These are phyloP conservation scores for Echites panduratus DNA, from an alignment of 257 asterid genomes.

Conservation along the genomic window DNA sequence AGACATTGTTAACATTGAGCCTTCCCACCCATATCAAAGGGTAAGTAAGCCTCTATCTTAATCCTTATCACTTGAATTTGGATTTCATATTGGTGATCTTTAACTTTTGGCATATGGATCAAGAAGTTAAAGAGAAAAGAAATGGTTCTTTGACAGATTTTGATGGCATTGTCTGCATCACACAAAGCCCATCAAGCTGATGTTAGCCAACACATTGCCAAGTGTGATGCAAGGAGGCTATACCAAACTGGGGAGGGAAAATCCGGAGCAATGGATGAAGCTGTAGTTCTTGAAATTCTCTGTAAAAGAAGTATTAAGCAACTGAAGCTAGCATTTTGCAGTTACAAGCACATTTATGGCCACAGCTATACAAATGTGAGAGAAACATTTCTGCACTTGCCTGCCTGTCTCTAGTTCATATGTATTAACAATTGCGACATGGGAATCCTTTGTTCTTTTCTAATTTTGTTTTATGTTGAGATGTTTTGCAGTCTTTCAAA, in stretches of 20 bases:
- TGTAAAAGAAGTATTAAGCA: constrained; percentile 76
- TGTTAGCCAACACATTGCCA: constrained; percentile 60
- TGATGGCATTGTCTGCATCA: constrained; percentile 64
- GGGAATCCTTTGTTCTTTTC: not conserved
- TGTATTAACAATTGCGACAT: too few species aligned
- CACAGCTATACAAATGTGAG: constrained; percentile 55
- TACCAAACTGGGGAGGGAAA: constrained; percentile 64
- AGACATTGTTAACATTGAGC: constrained; percentile 52
- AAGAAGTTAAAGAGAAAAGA: not conserved
- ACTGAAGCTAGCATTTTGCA: constrained; percentile 41
- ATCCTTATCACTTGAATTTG: too few species aligned
- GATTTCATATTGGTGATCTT: not conserved
- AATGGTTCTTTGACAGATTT: constrained; percentile 33
- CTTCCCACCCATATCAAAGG: constrained; percentile 60
- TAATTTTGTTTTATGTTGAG: not conserved
- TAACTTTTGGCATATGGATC: not conserved
- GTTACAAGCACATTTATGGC: constrained; percentile 64
- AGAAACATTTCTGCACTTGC: too few species aligned
- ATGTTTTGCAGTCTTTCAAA: constrained; percentile 42
- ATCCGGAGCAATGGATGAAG: constrained; percentile 47
- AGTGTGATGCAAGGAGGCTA: constrained; percentile 66
- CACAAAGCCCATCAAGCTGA: constrained; percentile 66
- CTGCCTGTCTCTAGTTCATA: too few species aligned
- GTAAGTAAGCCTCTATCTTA: too few species aligned
- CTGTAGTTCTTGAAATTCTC: constrained; percentile 58